Percentiles rank a stretch among this genome's conserved stretches.
Conservation (phyloP, 306 rosid genomes). For the Cucumis cinereus region DNA sequence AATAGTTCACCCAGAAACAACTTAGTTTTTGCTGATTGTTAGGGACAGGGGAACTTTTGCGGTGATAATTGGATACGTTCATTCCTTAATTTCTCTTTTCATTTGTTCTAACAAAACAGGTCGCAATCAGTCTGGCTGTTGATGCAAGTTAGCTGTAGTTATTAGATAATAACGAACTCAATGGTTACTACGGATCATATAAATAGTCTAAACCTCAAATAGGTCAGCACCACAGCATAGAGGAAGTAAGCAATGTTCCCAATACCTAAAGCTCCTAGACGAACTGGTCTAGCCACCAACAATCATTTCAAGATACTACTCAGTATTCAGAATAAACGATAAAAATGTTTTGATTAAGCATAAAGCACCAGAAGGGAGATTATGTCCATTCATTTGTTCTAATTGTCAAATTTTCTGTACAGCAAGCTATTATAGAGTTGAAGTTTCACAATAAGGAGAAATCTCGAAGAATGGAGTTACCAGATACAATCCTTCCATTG, state of each 20-base stretch:
- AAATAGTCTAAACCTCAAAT: not conserved
- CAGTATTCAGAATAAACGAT: not conserved
- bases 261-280: not conserved
- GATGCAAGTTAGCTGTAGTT: not conserved
- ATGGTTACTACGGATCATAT: not conserved
- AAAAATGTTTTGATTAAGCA: not conserved
- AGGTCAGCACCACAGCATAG: not conserved
- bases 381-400: not conserved
- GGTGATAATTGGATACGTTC: not conserved
- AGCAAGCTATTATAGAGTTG: not conserved
- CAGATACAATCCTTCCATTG: slow-evolving; percentile 96
- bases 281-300: not conserved
- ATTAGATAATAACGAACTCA: not conserved
- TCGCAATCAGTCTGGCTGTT: not conserved
- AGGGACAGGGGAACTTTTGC: not conserved
- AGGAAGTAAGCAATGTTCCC: not conserved
- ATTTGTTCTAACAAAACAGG: not conserved
- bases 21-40: not conserved
- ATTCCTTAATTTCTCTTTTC: not conserved
- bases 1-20: not conserved
- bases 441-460: not conserved
- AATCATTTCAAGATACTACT: not conserved
- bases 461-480: slow-evolving; percentile 23
- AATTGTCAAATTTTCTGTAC: not conserved
- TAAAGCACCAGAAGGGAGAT: not conserved